Base-by-base conservation (phyloP, 2,329 filamentous ascomycete species). In the Colletotrichum ledebouriae region DNA sequence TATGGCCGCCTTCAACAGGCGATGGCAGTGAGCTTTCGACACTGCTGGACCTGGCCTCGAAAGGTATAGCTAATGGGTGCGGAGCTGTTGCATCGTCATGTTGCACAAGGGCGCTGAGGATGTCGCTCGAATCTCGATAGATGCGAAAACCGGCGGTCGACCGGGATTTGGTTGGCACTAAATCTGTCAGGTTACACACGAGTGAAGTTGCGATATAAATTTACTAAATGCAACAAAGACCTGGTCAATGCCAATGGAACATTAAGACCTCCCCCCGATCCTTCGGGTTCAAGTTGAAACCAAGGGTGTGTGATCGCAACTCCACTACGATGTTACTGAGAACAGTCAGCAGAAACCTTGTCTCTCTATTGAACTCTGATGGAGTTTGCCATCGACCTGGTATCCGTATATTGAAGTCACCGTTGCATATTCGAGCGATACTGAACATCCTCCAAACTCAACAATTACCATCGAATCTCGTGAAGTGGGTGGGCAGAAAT, bases 201-300 rank as follows among this genome's bases (percentile, higher is more conserved):
- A 25, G 25, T 25, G 25, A 25, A 25, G 25, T 25, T 25, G 25
- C 25, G 4, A 25, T 4, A 25, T 25, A 25, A 25, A 6, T 7
- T 29, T 2, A 29, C 29, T 29, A 29, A 29, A 6, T 29, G 7
- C 7, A n/a, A 9, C 7, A 29, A 29, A 9, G 29, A 29, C 29
- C 29, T 29, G 7, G 39, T 13, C 4, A 50, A n/a, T 50, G 57
- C 53, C 9, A 49, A 49, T 22, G n/a, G 33, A 37, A 67, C 42
- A 55, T 13, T 2, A 58, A 46, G 42, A 57, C 46, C 59, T 63
- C 37, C 52, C 63, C 59, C 29, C 6, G 17, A 53, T 42, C 47
- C 47, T 60, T 65, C 53, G 47, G 47, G 63, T 39, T 65, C 56
- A 65, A 55, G 39, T 67, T 63, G 64, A 63, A 63, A 39, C 25